Base-by-base conservation (phyloP, 345 rosid species). In the Populus tremula region DNA sequence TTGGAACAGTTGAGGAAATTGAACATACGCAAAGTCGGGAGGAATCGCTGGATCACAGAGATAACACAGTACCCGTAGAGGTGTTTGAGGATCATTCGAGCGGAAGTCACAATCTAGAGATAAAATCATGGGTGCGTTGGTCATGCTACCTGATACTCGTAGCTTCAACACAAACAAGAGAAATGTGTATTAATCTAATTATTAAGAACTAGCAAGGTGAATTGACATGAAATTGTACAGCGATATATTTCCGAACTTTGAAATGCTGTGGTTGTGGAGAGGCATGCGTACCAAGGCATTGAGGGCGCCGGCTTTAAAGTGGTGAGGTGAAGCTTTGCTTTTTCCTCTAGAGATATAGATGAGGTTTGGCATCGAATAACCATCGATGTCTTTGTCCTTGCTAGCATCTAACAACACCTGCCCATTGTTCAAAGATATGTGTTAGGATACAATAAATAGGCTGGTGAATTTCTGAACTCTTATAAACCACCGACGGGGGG, bases 301-400 rank as follows among this genome's bases (percentile, higher is more conserved):
- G 25, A 94, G 92, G 78, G 98, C 98, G 61, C 98, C 98, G 12
- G 92, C 96, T 83, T 94, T 94, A 77, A 84, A 94, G 74, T 91
- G 80, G 80, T 94, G 97, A 13, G 76, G 85, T 35, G 83, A 82
- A 33, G 78, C 75, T 68, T 69, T 84, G 83, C 83, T 82, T 81
- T 92, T 94, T 78, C 89, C 87, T 70, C 98, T 79, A 1, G 96
- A 88, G 43, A 94, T 77, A 53, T 92, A 94, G 5, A 92, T 81
- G 62, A 94, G 86, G 33, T 87, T 92, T 56, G 97, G 93, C 90
- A 92, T 56, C 14, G 2, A 25, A 53, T 71, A 13, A 0, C 84
- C 91, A 1, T 29, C 59, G 5, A 79, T 12, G 69, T 92, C 94
- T 72, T 14, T 83, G 61, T 89, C 88, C 8, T 33, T 83, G 65